These are phyloP conservation scores for Aegilops tauschii DNA, from an alignment of 176 grass and related monocot genomes.

Conservation along the genomic window DNA sequence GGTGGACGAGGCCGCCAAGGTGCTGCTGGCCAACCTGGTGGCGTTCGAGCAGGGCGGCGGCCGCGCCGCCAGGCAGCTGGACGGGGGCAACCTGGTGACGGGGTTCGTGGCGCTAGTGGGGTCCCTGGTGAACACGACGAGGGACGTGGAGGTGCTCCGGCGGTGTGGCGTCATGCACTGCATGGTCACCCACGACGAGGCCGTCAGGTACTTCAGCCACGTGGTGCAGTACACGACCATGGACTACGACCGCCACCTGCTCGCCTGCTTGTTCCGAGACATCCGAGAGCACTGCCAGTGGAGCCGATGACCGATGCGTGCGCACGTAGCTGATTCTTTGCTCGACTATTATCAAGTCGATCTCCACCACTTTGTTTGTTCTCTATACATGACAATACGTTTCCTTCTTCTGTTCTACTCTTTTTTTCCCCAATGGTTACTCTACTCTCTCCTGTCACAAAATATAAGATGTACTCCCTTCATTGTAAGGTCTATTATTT, in stretches of 20 bases:
- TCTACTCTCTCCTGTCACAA: background rate
- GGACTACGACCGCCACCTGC: constrained; percentile 51
- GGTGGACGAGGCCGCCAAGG: constrained; percentile 41
- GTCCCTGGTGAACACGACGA: constrained; percentile 41
- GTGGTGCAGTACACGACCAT: constrained; percentile 49
- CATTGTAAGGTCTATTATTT: no score
- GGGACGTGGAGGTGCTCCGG: constrained; percentile 50
- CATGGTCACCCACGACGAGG: constrained; percentile 55
- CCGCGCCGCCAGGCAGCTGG: constrained; percentile 27
- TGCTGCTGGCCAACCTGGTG: constrained; percentile 53
- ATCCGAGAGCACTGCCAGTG: constrained; percentile 49
- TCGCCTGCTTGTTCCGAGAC: constrained; percentile 45
- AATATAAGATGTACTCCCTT: background rate
- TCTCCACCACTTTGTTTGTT: background rate
- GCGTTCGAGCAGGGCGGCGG: constrained; percentile 52
- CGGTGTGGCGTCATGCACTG: constrained; percentile 52
- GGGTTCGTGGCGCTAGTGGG: constrained; percentile 47
- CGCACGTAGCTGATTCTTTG: background rate
- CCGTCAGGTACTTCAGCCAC: constrained; percentile 51
- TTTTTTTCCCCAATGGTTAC: background rate
- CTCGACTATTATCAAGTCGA: background rate
- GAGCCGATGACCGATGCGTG: constrained; percentile 32
- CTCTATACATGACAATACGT: background rate
- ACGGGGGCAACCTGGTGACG: constrained; percentile 37
- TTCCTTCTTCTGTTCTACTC: background rate